phyloP scores from a whole-genome alignment of 176 grass and related monocot genomes.

The Poa pratensis region DNA sequence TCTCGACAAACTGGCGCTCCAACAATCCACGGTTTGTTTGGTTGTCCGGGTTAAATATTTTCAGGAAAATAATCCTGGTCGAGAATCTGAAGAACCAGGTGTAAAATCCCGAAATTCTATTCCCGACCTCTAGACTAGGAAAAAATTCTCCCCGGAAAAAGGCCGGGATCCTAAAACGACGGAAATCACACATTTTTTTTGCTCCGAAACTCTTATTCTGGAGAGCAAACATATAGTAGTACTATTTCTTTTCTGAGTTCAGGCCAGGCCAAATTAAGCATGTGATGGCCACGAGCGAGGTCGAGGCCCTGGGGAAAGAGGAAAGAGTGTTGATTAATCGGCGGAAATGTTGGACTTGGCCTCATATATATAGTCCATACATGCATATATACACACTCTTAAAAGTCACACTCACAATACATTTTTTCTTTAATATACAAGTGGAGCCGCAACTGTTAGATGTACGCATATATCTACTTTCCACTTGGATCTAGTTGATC shows the following conservation, averaged over 20 bases:
- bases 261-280: conserved; percentile 1
- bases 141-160: no score
- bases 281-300: conserved; percentile 6
- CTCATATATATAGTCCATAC: not conserved
- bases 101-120: no score
- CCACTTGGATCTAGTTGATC: not conserved
- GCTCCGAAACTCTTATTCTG: not conserved
- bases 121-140: no score
- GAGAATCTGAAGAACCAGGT: no score
- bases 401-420: not conserved
- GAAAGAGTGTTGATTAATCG: not conserved
- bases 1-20: not conserved
- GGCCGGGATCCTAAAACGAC: no score
- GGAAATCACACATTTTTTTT: not conserved
- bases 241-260: not conserved
- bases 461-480: not conserved
- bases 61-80: no score
- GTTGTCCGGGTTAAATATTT: no score
- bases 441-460: not conserved
- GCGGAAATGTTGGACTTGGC: conserved; percentile 35
- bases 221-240: not conserved
- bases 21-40: no score
- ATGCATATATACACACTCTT: not conserved
- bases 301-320: conserved; percentile 3
- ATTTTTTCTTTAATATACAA: not conserved